phyloP scores from a whole-genome alignment of 768 basidiomycete species.

The Xerocomellus amylosporus region DNA sequence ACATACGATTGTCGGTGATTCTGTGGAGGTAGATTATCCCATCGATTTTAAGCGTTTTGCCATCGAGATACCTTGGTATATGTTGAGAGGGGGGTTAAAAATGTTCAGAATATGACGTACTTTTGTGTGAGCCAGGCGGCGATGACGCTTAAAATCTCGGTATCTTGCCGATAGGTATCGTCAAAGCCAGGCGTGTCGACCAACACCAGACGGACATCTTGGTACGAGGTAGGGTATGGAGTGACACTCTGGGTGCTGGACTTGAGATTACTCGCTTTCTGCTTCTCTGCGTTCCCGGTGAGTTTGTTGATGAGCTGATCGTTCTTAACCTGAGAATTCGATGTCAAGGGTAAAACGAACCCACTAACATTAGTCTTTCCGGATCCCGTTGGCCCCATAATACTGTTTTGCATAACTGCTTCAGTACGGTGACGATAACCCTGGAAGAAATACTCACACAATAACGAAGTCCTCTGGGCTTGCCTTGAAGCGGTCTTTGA shows the following conservation, averaged over 20 bases:
- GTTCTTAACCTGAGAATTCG: not conserved
- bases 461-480: constrained; percentile 10
- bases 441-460: constrained; percentile 4
- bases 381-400: constrained; percentile 28
- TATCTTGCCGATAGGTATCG: constrained; percentile 16
- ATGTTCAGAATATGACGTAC: not conserved
- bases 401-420: not conserved
- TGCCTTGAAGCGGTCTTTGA: not conserved
- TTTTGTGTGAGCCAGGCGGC: constrained; percentile 20
- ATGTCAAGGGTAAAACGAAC: not conserved
- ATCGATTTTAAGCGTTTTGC: constrained; percentile 8
- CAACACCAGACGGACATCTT: constrained; percentile 8
- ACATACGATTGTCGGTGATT: constrained; percentile 36
- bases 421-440: not conserved
- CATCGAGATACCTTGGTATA: constrained; percentile 7
- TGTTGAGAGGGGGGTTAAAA: not conserved
- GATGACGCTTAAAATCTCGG: constrained; percentile 7
- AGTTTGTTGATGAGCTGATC: constrained; percentile 15
- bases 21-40: constrained; percentile 37
- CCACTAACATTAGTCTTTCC: constrained; percentile 24
- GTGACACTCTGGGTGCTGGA: constrained; percentile 14
- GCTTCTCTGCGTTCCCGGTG: not conserved
- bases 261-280: not conserved
- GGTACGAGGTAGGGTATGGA: not conserved
- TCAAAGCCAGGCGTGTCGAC: constrained; percentile 24